These are phyloP conservation scores for Aspergillus quadricinctus DNA, from an alignment of 2,329 filamentous ascomycete genomes.

Conservation along the genomic window DNA sequence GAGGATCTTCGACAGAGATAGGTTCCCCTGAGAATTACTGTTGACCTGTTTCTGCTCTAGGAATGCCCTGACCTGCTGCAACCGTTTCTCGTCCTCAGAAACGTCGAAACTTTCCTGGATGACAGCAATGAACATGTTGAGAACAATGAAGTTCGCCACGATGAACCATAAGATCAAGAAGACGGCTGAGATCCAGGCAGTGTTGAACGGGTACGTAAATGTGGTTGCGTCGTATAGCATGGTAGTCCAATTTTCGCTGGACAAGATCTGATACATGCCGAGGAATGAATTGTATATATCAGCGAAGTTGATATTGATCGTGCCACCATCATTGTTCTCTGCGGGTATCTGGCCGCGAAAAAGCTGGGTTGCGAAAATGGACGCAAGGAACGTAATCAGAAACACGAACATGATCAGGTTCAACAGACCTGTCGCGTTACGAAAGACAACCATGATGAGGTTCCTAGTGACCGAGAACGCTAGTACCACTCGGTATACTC, in stretches of 20 bases:
- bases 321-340: constrained; percentile 56
- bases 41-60: constrained; percentile 85
- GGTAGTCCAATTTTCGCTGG: constrained; percentile 91
- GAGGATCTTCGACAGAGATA: constrained; percentile 58
- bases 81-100: constrained; percentile 93
- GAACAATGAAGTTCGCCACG: constrained; percentile 85
- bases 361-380: constrained; percentile 88
- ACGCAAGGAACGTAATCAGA: constrained; percentile 85
- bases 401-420: constrained; percentile 97
- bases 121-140: constrained; percentile 99
- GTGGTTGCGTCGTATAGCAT: constrained; percentile 79
- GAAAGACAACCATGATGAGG: constrained; percentile 79
- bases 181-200: constrained; percentile 86
- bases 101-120: constrained; percentile 99
- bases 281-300: constrained; percentile 95
- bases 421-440: constrained; percentile 85
- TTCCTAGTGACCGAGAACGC: constrained; percentile 82
- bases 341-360: constrained; percentile 80
- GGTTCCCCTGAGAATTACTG: constrained; percentile 61
- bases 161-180: constrained; percentile 97
- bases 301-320: constrained; percentile 71
- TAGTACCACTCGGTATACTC: constrained; percentile 86
- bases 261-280: constrained; percentile 95
- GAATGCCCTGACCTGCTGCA: constrained; percentile 95
- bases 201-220: constrained; percentile 60